These are phyloP conservation scores for Candida tibetensis DNA, from an alignment of 805 yeast species.

Conservation along the genomic window DNA sequence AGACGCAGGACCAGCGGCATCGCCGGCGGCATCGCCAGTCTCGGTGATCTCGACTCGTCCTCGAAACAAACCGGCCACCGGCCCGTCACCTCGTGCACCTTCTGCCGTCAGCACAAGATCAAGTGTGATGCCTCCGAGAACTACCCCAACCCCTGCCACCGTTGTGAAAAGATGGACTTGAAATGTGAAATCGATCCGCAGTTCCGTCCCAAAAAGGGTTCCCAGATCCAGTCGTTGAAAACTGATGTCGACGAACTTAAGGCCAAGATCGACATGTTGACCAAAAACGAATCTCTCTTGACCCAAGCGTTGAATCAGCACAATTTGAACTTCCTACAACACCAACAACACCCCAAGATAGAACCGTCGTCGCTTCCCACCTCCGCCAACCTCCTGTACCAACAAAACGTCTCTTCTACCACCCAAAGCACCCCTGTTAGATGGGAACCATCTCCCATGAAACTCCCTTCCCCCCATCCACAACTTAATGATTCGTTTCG, in stretches of 20 bases:
- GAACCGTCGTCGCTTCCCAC: slow-evolving; percentile 4
- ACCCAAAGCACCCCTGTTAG: slow-evolving; percentile 3
- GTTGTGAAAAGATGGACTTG: slow-evolving; percentile 78
- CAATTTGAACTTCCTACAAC: slow-evolving; percentile 30
- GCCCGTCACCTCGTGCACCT: slow-evolving; percentile 91
- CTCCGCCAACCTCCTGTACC: slow-evolving; percentile 1
- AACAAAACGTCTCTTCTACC: slow-evolving; percentile 7
- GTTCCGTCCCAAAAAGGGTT: slow-evolving; percentile 87
- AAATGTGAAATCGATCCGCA: slow-evolving; percentile 88
- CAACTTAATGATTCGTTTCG: slow-evolving; percentile 16
- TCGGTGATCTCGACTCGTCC: slow-evolving; percentile 7
- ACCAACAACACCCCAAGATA: slow-evolving; percentile 10
- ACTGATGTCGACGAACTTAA: slow-evolving; percentile 83
- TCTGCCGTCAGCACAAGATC: slow-evolving; percentile 92
- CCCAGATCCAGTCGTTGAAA: slow-evolving; percentile 78
- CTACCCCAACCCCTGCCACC: slow-evolving; percentile 75
- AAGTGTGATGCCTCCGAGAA: slow-evolving; percentile 87
- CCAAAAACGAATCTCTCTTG: slow-evolving; percentile 62
- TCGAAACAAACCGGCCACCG: slow-evolving; percentile 52
- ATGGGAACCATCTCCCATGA: slow-evolving; percentile 1
- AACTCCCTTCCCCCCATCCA: slow-evolving; percentile 4
- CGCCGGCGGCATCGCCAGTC: neutral
- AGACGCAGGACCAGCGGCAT: slow-evolving; percentile 9
- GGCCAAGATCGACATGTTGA: slow-evolving; percentile 62
- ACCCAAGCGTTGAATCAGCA: slow-evolving; percentile 59